Evolutionary conservation across 2,329 filamentous ascomycete genomes (phyloP).

Genomic region (Colletotrichum destructivum): DNA sequence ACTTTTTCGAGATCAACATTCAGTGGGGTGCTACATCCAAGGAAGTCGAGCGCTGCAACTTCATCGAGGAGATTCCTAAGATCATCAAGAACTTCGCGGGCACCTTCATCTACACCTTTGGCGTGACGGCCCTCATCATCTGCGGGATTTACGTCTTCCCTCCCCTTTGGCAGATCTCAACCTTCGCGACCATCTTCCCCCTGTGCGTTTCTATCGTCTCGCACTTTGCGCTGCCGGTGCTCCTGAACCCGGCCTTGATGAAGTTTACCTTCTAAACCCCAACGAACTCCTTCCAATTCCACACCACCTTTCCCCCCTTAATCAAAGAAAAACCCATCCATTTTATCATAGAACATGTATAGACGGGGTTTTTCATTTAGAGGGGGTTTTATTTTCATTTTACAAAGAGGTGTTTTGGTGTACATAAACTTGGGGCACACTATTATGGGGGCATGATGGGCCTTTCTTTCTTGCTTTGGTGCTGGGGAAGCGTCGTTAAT

Average conservation of each 20-base stretch:
- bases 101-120: slow-evolving; percentile 66
- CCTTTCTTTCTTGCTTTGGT: neutral
- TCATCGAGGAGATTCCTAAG: slow-evolving; percentile 69
- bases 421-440: slow-evolving; percentile 3
- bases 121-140: slow-evolving; percentile 63
- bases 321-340: too few species aligned
- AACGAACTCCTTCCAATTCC: slow-evolving; percentile 2
- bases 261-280: slow-evolving; percentile 68
- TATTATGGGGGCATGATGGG: neutral
- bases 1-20: slow-evolving; percentile 61
- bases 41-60: slow-evolving; percentile 69
- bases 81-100: slow-evolving; percentile 68
- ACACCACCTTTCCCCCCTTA: neutral
- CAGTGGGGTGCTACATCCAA: slow-evolving; percentile 72
- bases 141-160: slow-evolving; percentile 60
- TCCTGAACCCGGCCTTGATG: slow-evolving; percentile 76
- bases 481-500: neutral
- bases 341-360: slow-evolving; percentile 9
- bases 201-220: slow-evolving; percentile 65
- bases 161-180: slow-evolving; percentile 68
- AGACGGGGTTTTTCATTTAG: slow-evolving; percentile 28
- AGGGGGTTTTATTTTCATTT: neutral
- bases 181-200: slow-evolving; percentile 74
- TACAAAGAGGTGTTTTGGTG: neutral
- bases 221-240: slow-evolving; percentile 72